phyloP scores from a whole-genome alignment of 345 rosid species.

The Tarenaya hassleriana region DNA sequence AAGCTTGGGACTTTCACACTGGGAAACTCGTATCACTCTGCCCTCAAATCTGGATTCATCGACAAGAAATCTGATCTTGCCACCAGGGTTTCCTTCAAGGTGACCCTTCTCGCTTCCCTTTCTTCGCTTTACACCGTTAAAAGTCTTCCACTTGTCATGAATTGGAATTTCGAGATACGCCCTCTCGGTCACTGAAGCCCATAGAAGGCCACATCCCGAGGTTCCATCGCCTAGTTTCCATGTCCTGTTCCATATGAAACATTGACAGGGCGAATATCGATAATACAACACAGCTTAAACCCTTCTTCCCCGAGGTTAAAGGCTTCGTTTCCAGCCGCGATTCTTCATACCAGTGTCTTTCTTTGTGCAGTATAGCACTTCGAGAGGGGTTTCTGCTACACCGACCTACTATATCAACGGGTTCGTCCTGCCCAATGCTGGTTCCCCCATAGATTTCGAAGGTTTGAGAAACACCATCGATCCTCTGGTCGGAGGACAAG shows the following conservation, averaged over 20 bases:
- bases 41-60: conserved; percentile 48
- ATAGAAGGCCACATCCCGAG: not conserved
- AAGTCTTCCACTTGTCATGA: not conserved
- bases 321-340: not conserved
- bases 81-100: conserved; percentile 82
- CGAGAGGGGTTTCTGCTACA: conserved; percentile 43
- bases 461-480: conserved; percentile 42
- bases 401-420: conserved; percentile 44
- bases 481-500: conserved; percentile 26
- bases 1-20: conserved; percentile 39
- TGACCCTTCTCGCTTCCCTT: conserved; percentile 16
- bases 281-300: not conserved
- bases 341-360: conserved; percentile 1
- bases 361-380: conserved; percentile 44
- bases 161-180: not conserved
- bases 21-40: conserved; percentile 45
- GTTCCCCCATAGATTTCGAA: conserved; percentile 31
- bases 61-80: conserved; percentile 46
- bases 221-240: not conserved
- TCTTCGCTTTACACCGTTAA: not conserved
- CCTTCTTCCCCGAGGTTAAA: not conserved
- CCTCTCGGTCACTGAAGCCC: not conserved
- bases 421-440: conserved; percentile 35
- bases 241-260: not conserved
- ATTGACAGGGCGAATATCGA: not conserved